Evolutionary conservation across 2,329 filamentous ascomycete species (phyloP), one percentile per base, ranked within the genome.

Genomic region (Ceratocystis colombiana): DNA sequence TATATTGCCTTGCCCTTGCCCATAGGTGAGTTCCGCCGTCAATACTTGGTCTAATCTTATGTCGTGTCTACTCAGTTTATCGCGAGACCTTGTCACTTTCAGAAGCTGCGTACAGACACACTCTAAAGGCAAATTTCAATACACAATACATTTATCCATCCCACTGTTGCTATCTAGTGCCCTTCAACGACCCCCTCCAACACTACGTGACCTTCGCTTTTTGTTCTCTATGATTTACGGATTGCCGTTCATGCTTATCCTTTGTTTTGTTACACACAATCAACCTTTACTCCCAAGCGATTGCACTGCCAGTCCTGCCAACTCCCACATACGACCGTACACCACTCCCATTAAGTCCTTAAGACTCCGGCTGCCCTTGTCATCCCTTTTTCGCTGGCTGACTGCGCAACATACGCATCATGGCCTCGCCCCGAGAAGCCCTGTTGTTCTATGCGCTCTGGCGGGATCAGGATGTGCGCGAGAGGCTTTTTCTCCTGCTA

Each of bases 361-460:
- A 8, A 64, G 44, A 30, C 66, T 41, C 28, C 59, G 57, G 41
- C 50, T 64, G 8, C 37, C 50, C 5, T 50, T 66, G n/a, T 68
- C 66, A 7, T 66, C 65, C n/a, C n/a, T 68, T 41, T 66, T 68
- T 30, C 61, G 37, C 15, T 68, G 66, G 66, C 37, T 68, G 28
- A 68, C 61, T 37, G 64, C 61, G 8, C 66, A 68, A 53, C 61
- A 68, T 53, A 53, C 46, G 2, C 64, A 59, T 12, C 17, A 65
- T 68, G 64, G 33, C 59, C 30, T 33, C 46, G 4, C 30, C 64
- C 33, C 53, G 20, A 50, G 46, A 45, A 72, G 76, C 78, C 71
- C 77, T 79, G 55, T 72, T 73, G 46, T 82, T 85, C 74, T 78
- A 83, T 77, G 75, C 78, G 76, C 77, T 84, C 73, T 80, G 83